A percentile compares a stretch with the other conserved stretches of the same genome.
These are phyloP conservation scores for Nakazawaea anatomiae DNA, from an alignment of 805 yeast genomes.

Conservation along the genomic window DNA sequence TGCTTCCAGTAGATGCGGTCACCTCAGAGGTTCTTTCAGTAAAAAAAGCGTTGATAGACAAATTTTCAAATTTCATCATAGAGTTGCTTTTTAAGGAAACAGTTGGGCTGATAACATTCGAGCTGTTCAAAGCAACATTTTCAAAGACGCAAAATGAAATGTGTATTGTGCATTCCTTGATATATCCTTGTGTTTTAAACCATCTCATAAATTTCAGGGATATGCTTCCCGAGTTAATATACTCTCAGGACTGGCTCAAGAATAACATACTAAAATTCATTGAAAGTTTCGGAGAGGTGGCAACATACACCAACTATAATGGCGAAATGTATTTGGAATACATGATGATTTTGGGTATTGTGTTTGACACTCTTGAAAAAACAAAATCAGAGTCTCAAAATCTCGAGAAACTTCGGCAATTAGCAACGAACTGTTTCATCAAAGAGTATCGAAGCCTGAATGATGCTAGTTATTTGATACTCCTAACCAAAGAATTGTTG, in stretches of 20 bases:
- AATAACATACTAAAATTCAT: constrained; percentile 20
- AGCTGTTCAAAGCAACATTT: not conserved
- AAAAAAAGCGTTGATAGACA: not conserved
- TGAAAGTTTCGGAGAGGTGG: not conserved
- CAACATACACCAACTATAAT: not conserved
- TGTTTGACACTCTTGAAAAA: not conserved
- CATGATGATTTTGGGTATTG: not conserved
- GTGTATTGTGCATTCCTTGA: constrained; percentile 8
- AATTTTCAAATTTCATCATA: not conserved
- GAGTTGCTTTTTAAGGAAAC: constrained; percentile 4
- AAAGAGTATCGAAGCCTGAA: not conserved
- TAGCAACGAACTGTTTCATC: not conserved
- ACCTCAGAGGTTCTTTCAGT: not conserved
- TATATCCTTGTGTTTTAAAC: constrained; percentile 22
- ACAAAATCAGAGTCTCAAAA: not conserved
- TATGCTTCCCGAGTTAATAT: constrained; percentile 6
- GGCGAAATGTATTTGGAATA: not conserved
- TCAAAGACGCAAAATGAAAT: not conserved
- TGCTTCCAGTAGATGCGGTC: not conserved
- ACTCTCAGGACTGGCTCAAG: constrained; percentile 28
- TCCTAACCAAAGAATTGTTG: constrained; percentile 17
- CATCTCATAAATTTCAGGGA: constrained; percentile 25
- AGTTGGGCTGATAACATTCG: not conserved
- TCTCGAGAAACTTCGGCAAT: not conserved
- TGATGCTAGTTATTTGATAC: not conserved